Percentiles rank a stretch among this genome's conserved stretches.
Conservation (phyloP, 495 filamentous ascomycete species). For the Jackrogersella minutella region DNA sequence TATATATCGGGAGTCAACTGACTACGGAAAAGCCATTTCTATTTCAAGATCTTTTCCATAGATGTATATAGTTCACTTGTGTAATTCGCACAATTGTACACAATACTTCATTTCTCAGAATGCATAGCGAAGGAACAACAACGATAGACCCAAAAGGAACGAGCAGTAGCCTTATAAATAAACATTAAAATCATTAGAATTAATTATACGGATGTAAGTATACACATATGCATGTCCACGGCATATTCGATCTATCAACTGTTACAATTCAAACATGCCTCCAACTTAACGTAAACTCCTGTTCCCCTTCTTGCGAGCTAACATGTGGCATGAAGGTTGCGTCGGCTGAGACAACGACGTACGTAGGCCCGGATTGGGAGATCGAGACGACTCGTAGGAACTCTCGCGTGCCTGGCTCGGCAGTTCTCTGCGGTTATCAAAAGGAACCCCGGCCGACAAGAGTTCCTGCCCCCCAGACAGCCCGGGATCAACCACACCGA, state of each 20-base stretch:
- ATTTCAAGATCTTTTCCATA: not conserved
- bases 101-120: too few species aligned
- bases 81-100: too few species aligned
- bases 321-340: not conserved
- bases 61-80: too few species aligned
- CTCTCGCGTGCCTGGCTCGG: conserved; percentile 9
- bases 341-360: not conserved
- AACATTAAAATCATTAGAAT: too few species aligned
- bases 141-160: too few species aligned
- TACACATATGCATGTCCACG: too few species aligned
- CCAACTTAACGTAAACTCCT: not conserved
- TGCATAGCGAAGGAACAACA: too few species aligned
- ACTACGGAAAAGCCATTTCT: not conserved
- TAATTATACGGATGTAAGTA: too few species aligned
- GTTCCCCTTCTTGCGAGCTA: not conserved
- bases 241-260: too few species aligned
- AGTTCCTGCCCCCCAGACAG: not conserved
- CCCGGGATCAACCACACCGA: not conserved
- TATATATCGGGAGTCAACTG: not conserved
- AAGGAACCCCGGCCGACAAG: not conserved
- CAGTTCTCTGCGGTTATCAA: conserved; percentile 10
- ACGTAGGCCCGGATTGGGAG: not conserved
- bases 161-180: too few species aligned
- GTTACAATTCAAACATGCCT: too few species aligned
- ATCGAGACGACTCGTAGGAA: not conserved